These are phyloP conservation scores for Aspergillus sp. DNA, from an alignment of 2,329 filamentous ascomycete species.

Conservation along the genomic window DNA sequence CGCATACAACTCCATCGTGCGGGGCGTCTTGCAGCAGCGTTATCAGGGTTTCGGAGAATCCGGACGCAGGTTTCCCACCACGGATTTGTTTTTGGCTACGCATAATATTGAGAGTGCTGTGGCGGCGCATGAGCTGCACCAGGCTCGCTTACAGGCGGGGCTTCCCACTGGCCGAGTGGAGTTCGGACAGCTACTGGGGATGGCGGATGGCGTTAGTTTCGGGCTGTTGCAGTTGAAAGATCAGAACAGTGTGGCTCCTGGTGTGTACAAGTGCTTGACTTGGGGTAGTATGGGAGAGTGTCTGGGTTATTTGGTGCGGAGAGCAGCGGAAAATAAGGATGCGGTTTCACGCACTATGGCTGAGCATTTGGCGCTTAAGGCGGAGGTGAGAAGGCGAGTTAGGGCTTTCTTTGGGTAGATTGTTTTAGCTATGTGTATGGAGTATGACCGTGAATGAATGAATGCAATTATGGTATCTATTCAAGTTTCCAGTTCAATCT, in stretches of 20 bases:
- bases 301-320: conserved; percentile 68
- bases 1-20: conserved; percentile 71
- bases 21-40: conserved; percentile 63
- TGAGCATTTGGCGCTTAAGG: conserved; percentile 35
- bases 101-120: conserved; percentile 76
- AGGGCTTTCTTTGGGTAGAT: conserved; percentile 23
- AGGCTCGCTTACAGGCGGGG: conserved; percentile 44
- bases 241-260: conserved; percentile 34
- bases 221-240: conserved; percentile 51
- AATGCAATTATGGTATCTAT: background rate
- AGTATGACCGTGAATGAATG: background rate
- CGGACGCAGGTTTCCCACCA: conserved; percentile 53
- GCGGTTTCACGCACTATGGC: conserved; percentile 56
- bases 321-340: conserved; percentile 63
- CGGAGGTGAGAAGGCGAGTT: conserved; percentile 19
- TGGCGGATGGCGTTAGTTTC: conserved; percentile 64
- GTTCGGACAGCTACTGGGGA: conserved; percentile 61
- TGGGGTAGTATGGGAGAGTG: conserved; percentile 69
- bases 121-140: conserved; percentile 53
- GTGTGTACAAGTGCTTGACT: conserved; percentile 58
- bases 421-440: background rate
- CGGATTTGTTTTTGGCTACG: conserved; percentile 73
- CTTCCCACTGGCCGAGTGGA: conserved; percentile 51
- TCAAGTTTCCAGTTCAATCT: background rate
- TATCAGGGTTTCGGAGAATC: conserved; percentile 27